Evolutionary conservation across 2,329 filamentous ascomycete species (phyloP).

Genomic region (Aspergillus aculeatinus): DNA sequence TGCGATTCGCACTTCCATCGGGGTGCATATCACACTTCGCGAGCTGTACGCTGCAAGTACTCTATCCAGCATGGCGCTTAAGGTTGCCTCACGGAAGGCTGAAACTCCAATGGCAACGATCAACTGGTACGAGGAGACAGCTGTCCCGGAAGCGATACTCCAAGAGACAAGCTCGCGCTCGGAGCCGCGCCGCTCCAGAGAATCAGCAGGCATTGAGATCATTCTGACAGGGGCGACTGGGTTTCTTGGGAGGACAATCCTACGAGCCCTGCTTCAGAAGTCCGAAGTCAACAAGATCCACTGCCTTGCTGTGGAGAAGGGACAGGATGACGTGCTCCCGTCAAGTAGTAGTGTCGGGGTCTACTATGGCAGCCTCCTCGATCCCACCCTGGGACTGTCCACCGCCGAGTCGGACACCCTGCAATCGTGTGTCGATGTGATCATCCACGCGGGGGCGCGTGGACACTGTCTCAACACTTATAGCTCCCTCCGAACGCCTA

Average conservation of each 20-base stretch:
- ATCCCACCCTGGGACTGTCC: conserved; percentile 5
- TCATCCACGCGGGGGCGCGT: conserved; percentile 6
- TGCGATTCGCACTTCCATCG: conserved; percentile 23
- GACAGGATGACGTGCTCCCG: neutral
- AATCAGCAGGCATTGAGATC: conserved; percentile 1
- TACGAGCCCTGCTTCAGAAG: conserved; percentile 38
- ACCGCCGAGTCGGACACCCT: neutral
- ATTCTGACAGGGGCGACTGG: conserved; percentile 33
- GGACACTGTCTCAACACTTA: conserved; percentile 7
- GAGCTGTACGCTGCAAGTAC: conserved; percentile 8
- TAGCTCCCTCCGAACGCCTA: neutral
- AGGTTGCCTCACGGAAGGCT: neutral
- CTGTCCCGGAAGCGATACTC: neutral
- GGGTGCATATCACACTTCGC: conserved; percentile 1
- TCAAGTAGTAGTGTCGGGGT: neutral
- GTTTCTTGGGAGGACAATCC: conserved; percentile 44
- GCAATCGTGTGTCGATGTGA: neutral
- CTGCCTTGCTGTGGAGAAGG: conserved; percentile 41
- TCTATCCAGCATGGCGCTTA: conserved; percentile 6
- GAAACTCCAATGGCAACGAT: conserved; percentile 1
- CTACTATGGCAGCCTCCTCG: neutral
- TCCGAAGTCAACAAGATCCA: conserved; percentile 39
- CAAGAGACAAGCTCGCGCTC: neutral
- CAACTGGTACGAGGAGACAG: conserved; percentile 11
- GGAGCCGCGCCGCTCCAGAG: neutral